These are phyloP conservation scores for Fusarium dlaminii DNA, from an alignment of 2,329 filamentous ascomycete species.

Conservation along the genomic window DNA sequence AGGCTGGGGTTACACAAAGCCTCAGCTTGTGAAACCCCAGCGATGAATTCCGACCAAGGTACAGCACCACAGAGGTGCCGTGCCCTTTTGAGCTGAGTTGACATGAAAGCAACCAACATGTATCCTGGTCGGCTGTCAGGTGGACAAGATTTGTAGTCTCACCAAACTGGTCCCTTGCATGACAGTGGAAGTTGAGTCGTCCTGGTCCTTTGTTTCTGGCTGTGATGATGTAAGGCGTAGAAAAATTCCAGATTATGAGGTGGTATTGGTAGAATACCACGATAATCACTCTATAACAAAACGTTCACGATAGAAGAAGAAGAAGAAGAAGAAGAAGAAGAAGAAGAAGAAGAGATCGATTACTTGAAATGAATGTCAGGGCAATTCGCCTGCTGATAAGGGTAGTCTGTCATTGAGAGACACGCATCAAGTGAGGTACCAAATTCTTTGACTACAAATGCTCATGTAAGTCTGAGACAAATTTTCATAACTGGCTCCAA, in stretches of 20 bases:
- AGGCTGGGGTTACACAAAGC: slow-evolving; percentile 24
- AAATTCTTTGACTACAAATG: background rate
- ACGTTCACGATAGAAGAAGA: background rate
- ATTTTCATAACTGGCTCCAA: background rate
- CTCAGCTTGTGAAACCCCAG: slow-evolving; percentile 26
- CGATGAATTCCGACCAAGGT: slow-evolving; percentile 6
- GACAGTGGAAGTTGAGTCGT: slow-evolving; percentile 8
- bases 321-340: background rate
- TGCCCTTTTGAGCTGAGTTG: slow-evolving; percentile 22
- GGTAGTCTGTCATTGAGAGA: background rate
- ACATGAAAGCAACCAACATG: slow-evolving; percentile 17
- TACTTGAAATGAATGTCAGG: background rate
- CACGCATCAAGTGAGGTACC: background rate
- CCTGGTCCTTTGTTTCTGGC: slow-evolving; percentile 2
- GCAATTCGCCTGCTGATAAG: background rate
- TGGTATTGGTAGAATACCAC: background rate
- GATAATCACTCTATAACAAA: background rate
- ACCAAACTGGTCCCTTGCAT: slow-evolving; percentile 39
- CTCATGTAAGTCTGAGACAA: background rate
- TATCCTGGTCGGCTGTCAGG: slow-evolving; percentile 22
- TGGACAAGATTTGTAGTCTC: slow-evolving; percentile 19
- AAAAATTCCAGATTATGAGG: background rate
- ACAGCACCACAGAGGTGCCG: slow-evolving; percentile 13
- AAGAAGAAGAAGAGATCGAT: background rate
- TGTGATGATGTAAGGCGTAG: slow-evolving; percentile 2